Evolutionary conservation across 2,329 filamentous ascomycete species (phyloP).

Genomic region (Cryoendolithus antarcticus): DNA sequence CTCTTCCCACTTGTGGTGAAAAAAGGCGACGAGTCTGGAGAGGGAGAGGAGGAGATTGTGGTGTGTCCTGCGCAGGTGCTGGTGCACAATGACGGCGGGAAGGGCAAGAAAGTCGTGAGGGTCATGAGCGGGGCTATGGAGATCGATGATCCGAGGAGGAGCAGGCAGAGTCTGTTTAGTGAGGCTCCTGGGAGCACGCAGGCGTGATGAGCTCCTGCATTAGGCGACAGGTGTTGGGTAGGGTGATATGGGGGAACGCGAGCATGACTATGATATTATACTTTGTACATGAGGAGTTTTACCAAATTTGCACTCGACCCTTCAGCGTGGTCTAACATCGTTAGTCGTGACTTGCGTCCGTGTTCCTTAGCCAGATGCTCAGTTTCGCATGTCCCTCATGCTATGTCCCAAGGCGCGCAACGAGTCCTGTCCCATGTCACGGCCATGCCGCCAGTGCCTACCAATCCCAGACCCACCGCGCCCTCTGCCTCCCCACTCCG

Average conservation of each 20-base stretch:
- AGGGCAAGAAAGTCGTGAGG: conserved; percentile 35
- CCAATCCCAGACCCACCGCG: too few relatives aligned
- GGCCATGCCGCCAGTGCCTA: too few relatives aligned
- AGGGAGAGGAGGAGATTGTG: conserved; percentile 87
- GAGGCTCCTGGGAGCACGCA: conserved; percentile 12
- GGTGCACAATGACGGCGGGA: conserved; percentile 36
- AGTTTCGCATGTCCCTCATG: too few relatives aligned
- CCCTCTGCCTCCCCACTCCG: too few relatives aligned
- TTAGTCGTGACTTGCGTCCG: too few relatives aligned
- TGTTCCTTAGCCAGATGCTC: too few relatives aligned
- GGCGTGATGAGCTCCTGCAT: conserved; percentile 7
- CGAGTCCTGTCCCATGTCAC: too few relatives aligned
- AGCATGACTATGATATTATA: too few relatives aligned
- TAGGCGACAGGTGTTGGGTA: conserved; percentile 5
- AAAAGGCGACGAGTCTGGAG: conserved; percentile 77
- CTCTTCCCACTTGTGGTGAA: conserved; percentile 95
- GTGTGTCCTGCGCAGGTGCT: conserved; percentile 92
- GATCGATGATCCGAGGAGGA: conserved; percentile 24
- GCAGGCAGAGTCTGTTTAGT: conserved; percentile 20
- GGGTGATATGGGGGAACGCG: background rate
- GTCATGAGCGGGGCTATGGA: conserved; percentile 40
- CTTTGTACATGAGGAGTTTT: too few relatives aligned
- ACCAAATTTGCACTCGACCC: too few relatives aligned
- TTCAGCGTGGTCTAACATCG: too few relatives aligned
- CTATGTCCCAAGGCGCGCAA: too few relatives aligned